These are phyloP conservation scores for Picochlorum sp. DNA, from an alignment of 139 green algal species.

Conservation along the genomic window DNA sequence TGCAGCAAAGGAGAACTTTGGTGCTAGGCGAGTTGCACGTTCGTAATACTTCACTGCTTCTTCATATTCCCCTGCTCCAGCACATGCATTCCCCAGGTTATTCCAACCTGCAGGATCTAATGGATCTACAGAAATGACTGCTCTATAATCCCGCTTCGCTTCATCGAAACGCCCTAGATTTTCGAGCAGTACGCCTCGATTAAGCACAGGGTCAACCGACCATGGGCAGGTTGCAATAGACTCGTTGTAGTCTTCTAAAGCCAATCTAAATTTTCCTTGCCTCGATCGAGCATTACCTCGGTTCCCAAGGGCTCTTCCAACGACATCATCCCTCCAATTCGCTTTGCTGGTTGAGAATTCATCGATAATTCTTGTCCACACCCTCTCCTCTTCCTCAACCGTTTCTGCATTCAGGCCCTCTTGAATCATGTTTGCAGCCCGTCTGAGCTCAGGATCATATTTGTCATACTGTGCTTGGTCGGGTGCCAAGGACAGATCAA, in stretches of 20 bases:
- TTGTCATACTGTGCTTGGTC: conserved; percentile 54
- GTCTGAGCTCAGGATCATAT: conserved; percentile 50
- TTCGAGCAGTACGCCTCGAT: conserved; percentile 69
- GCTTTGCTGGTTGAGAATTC: conserved; percentile 25
- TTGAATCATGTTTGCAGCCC: conserved; percentile 57
- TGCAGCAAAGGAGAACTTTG: conserved; percentile 70
- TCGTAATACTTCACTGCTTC: conserved; percentile 45
- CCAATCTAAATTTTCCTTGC: conserved; percentile 57
- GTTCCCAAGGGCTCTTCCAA: conserved; percentile 69
- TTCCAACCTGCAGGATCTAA: conserved; percentile 73
- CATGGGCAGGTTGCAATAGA: conserved; percentile 72
- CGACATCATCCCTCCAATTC: conserved; percentile 71
- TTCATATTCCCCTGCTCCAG: conserved; percentile 14
- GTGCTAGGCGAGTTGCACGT: conserved; percentile 48
- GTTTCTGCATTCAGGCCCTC: conserved; percentile 54
- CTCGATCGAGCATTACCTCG: conserved; percentile 76
- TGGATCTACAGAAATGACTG: conserved; percentile 54
- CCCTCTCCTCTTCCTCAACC: conserved; percentile 58
- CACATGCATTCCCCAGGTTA: conserved; percentile 71
- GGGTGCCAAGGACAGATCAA: background rate
- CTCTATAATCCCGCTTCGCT: conserved; percentile 65
- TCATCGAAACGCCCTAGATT: conserved; percentile 60
- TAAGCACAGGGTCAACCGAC: conserved; percentile 78
- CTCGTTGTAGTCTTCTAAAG: conserved; percentile 68
- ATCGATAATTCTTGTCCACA: conserved; percentile 59